phyloP scores from a whole-genome alignment of 305 asterid genomes.

The Solanum hybrid region DNA sequence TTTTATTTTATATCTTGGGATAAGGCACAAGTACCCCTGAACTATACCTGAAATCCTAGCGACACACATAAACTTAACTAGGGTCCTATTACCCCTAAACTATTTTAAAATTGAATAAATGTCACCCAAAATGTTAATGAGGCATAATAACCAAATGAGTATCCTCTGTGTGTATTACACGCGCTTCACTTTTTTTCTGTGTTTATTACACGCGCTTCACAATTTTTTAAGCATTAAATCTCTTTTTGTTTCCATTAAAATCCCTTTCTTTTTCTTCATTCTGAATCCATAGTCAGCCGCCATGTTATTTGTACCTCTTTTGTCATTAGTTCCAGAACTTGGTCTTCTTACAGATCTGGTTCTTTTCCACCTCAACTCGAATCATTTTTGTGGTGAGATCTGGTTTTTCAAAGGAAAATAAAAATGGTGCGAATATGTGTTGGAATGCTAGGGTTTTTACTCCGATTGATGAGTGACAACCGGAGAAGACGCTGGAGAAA shows the following conservation, averaged over 20 bases:
- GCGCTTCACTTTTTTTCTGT: too few relatives aligned
- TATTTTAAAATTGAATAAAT: too few relatives aligned
- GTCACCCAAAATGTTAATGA: too few relatives aligned
- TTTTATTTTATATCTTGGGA: too few relatives aligned
- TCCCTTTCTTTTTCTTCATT: not conserved
- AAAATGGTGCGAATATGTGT: not conserved
- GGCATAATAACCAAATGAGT: not conserved
- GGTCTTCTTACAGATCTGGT: conserved; percentile 42
- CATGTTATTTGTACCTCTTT: not conserved
- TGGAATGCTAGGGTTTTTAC: not conserved
- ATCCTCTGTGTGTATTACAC: not conserved
- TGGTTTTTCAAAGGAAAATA: not conserved
- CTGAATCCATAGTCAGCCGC: not conserved
- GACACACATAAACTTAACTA: too few relatives aligned
- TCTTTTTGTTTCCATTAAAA: not conserved
- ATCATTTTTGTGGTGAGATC: conserved; percentile 40
- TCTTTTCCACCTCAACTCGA: conserved; percentile 45
- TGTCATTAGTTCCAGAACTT: conserved; percentile 33
- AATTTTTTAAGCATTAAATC: not conserved
- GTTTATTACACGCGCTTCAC: not conserved
- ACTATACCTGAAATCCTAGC: too few relatives aligned
- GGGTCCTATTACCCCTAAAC: too few relatives aligned
- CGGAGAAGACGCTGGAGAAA: conserved; percentile 4
- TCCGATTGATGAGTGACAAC: not conserved
- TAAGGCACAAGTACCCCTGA: too few relatives aligned